Evolutionary conservation across 2,329 filamentous ascomycete species (phyloP).

Genomic region (Colletotrichum tamarilloi): DNA sequence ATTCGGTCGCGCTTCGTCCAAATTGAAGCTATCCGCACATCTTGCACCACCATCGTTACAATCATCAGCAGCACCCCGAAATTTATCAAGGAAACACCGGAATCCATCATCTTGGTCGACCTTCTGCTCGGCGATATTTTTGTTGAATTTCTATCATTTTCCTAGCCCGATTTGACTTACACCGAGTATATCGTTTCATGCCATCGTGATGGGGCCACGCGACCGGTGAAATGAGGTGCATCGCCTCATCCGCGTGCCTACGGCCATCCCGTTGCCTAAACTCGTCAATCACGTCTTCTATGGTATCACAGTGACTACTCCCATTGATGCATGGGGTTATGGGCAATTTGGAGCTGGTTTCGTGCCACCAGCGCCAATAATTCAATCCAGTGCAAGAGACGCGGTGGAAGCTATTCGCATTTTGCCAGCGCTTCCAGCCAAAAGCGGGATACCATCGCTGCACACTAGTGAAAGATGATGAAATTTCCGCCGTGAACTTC

Average conservation of each 20-base stretch:
- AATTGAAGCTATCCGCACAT: constrained; percentile 38
- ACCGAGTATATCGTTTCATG: constrained; percentile 27
- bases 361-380: not conserved
- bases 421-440: not conserved
- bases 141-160: constrained; percentile 27
- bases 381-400: too few species aligned
- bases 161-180: constrained; percentile 32
- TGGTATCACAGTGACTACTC: too few species aligned
- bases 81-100: constrained; percentile 6
- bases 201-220: constrained; percentile 17
- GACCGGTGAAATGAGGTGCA: constrained; percentile 12
- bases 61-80: constrained; percentile 1
- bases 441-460: not conserved
- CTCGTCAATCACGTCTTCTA: not conserved
- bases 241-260: not conserved
- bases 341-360: not conserved
- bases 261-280: not conserved
- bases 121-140: constrained; percentile 18
- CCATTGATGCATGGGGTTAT: not conserved
- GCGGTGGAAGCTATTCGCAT: constrained; percentile 33
- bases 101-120: constrained; percentile 26
- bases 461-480: not conserved
- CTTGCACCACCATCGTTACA: constrained; percentile 28
- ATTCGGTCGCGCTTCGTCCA: constrained; percentile 4
- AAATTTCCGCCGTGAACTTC: not conserved